Evolutionary conservation across 2,329 filamentous ascomycete genomes (phyloP).

Genomic region (Talaromyces funiculosus): DNA sequence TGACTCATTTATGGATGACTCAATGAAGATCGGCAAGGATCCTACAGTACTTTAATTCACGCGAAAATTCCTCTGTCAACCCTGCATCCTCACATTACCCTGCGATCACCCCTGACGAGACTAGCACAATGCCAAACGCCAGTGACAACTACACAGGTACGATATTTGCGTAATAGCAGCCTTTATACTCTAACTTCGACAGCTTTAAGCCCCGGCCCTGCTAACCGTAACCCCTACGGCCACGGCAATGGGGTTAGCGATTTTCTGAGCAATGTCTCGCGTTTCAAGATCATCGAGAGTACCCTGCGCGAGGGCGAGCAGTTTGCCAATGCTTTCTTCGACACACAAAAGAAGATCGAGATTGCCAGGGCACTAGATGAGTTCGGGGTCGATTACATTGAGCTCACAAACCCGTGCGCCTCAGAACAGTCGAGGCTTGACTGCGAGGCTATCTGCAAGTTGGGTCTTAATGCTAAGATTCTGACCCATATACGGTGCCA

Average conservation of each 20-base stretch:
- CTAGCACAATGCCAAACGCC: too few species aligned
- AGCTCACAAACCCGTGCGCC: slow-evolving; percentile 79
- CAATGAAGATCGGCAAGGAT: too few species aligned
- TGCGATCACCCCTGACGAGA: too few species aligned
- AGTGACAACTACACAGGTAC: too few species aligned
- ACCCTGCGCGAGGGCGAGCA: slow-evolving; percentile 80
- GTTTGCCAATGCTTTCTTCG: slow-evolving; percentile 59
- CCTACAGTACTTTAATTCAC: too few species aligned
- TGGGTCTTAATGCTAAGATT: slow-evolving; percentile 72
- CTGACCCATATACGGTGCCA: slow-evolving; percentile 73
- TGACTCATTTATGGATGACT: too few species aligned
- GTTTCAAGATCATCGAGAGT: slow-evolving; percentile 78
- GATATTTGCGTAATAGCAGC: too few species aligned
- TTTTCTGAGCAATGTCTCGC: slow-evolving; percentile 66
- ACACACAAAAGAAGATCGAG: slow-evolving; percentile 74
- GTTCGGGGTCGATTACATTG: slow-evolving; percentile 88
- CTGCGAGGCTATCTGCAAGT: slow-evolving; percentile 89
- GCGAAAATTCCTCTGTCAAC: too few species aligned
- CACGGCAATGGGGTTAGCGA: slow-evolving; percentile 57
- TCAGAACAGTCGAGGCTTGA: slow-evolving; percentile 79
- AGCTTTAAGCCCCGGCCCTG: too few species aligned
- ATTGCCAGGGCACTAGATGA: slow-evolving; percentile 69
- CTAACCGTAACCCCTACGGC: slow-evolving; percentile 47
- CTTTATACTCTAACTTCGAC: too few species aligned
- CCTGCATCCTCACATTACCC: too few species aligned